These are phyloP conservation scores for Phanerochaete sordida DNA, from an alignment of 768 basidiomycete species.

Conservation along the genomic window DNA sequence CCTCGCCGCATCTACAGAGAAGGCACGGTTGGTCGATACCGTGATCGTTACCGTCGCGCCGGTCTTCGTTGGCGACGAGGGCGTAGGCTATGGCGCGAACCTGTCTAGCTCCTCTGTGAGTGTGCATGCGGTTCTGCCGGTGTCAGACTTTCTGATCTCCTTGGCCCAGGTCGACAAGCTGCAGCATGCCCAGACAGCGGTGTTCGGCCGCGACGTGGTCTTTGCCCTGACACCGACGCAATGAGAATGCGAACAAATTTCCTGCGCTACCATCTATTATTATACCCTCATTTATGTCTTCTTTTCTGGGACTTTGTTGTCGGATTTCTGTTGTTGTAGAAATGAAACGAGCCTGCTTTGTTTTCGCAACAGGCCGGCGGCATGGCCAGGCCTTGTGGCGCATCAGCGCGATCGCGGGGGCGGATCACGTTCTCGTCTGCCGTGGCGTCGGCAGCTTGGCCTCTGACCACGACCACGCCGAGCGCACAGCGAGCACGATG, in stretches of 20 bases:
- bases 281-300: not conserved
- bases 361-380: not conserved
- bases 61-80: conserved; percentile 70
- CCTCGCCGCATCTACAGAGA: conserved; percentile 29
- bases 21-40: conserved; percentile 49
- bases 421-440: not conserved
- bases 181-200: conserved; percentile 23
- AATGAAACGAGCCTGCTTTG: not conserved
- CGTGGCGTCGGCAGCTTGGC: not conserved
- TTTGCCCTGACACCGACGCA: conserved; percentile 17
- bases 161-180: conserved; percentile 19
- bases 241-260: not conserved
- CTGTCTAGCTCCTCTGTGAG: conserved; percentile 20
- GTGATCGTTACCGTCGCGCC: conserved; percentile 88
- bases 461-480: not conserved
- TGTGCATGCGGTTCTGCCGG: not conserved
- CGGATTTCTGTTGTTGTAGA: not conserved
- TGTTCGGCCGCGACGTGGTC: conserved; percentile 27
- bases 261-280: not conserved
- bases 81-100: conserved; percentile 50
- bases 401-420: not conserved
- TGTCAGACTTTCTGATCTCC: not conserved
- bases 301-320: not conserved
- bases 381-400: not conserved
- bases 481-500: not conserved